Evolutionary conservation across 257 asterid species (phyloP).

Genomic region (Nemophila menziesii): DNA sequence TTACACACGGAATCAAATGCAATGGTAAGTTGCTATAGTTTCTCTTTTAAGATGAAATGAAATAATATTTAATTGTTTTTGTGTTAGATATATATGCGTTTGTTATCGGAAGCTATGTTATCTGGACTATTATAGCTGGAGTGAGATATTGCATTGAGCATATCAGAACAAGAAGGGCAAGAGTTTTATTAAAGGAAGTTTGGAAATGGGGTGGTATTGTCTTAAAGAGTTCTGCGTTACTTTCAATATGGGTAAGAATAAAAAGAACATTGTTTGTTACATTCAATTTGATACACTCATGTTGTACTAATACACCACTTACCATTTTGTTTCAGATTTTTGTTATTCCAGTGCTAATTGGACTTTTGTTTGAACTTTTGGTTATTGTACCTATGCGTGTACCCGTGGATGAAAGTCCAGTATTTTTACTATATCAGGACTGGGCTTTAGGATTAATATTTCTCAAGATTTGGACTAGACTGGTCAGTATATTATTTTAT

Average conservation of each 20-base stretch:
- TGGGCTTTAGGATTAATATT: constrained; percentile 96
- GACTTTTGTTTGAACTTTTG: constrained; percentile 88
- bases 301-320: background rate
- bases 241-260: constrained; percentile 76
- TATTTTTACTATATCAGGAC: constrained; percentile 91
- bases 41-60: background rate
- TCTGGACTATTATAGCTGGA: constrained; percentile 94
- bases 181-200: constrained; percentile 51
- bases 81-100: constrained; percentile 78
- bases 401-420: constrained; percentile 94
- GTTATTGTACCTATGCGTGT: constrained; percentile 98
- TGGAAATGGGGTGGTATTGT: constrained; percentile 91
- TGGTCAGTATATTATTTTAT: constrained; percentile 39
- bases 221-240: constrained; percentile 63
- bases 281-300: background rate
- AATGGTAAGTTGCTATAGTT: constrained; percentile 42
- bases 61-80: constrained; percentile 1
- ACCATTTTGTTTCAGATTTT: constrained; percentile 42
- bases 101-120: constrained; percentile 88
- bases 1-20: constrained; percentile 90
- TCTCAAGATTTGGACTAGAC: constrained; percentile 96
- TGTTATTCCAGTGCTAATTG: constrained; percentile 82
- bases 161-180: constrained; percentile 55
- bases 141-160: constrained; percentile 68
- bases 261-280: background rate